Evolutionary conservation across 2,329 filamentous ascomycete species (phyloP).

Genomic region (Trichoderma lentiforme): DNA sequence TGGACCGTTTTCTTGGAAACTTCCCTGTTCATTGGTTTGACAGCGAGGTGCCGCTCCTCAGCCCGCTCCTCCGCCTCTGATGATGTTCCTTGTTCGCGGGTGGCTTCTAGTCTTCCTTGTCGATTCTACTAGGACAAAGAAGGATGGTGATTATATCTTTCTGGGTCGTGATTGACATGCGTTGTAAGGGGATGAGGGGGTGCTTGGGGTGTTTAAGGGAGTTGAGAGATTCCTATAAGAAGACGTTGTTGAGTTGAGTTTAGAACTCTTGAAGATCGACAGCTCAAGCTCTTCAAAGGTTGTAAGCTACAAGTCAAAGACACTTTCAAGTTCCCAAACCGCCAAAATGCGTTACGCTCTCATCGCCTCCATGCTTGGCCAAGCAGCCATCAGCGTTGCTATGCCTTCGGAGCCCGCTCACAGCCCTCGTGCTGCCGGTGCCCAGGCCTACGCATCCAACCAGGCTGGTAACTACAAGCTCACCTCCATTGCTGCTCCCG

Average conservation of each 20-base stretch:
- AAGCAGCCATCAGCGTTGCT: slow-evolving; percentile 9
- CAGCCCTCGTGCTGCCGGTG: slow-evolving; percentile 8
- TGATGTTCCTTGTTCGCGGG: not conserved
- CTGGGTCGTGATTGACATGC: not conserved
- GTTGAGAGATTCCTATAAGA: slow-evolving; percentile 3
- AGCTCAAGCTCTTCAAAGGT: slow-evolving; percentile 6
- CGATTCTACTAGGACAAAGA: not conserved
- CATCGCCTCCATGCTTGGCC: slow-evolving; percentile 9
- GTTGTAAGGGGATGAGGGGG: not conserved
- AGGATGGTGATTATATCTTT: slow-evolving; percentile 7
- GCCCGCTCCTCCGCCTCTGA: not conserved
- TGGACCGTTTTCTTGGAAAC: slow-evolving; percentile 1
- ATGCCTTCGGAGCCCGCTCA: not conserved
- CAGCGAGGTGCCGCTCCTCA: not conserved
- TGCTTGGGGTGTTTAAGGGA: not conserved
- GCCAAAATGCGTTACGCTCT: slow-evolving; percentile 14
- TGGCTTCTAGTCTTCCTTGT: not conserved
- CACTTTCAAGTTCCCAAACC: not conserved
- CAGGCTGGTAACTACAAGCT: slow-evolving; percentile 37
- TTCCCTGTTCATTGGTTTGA: not conserved
- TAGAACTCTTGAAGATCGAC: not conserved
- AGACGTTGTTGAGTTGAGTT: not conserved
- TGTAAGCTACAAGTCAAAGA: not conserved
- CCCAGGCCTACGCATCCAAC: slow-evolving; percentile 33
- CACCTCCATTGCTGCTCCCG: slow-evolving; percentile 31